phyloP scores from a whole-genome alignment of 352 stramenopile genomes.

The Phytopythium oedochilum region DNA sequence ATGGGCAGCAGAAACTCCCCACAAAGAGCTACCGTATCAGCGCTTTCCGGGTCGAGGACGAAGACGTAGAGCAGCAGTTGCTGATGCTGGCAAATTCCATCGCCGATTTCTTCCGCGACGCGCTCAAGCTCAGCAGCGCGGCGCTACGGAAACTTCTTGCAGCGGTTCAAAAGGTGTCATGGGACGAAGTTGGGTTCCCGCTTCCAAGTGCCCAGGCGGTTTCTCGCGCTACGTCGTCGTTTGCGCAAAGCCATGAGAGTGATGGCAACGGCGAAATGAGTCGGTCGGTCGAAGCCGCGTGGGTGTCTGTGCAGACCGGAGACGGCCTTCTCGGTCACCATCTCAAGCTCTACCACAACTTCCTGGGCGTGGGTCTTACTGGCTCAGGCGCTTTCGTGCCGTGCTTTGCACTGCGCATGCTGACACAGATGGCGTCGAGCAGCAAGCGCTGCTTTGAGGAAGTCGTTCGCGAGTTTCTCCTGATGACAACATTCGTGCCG shows the following conservation, averaged over 20 bases:
- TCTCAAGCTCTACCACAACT: slow-evolving; percentile 81
- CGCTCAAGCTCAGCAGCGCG: slow-evolving; percentile 54
- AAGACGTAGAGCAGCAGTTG: slow-evolving; percentile 85
- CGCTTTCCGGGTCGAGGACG: slow-evolving; percentile 71
- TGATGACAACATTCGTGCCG: slow-evolving; percentile 62
- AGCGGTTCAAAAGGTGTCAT: slow-evolving; percentile 63
- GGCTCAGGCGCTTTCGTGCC: slow-evolving; percentile 58
- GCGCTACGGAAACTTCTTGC: slow-evolving; percentile 54
- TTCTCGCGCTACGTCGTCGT: neutral
- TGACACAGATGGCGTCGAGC: slow-evolving; percentile 68
- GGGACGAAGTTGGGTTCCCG: slow-evolving; percentile 62
- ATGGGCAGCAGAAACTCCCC: slow-evolving; percentile 65
- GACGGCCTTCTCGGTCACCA: slow-evolving; percentile 56
- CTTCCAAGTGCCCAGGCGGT: slow-evolving; percentile 14
- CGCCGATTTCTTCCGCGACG: slow-evolving; percentile 78
- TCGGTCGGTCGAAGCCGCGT: neutral
- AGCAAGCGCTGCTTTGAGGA: slow-evolving; percentile 73
- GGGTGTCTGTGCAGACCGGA: slow-evolving; percentile 18
- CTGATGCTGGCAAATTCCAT: slow-evolving; percentile 84
- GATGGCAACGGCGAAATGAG: neutral
- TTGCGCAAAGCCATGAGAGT: slow-evolving; percentile 3
- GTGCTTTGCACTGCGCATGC: slow-evolving; percentile 76
- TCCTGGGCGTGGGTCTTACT: slow-evolving; percentile 57
- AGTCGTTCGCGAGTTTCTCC: slow-evolving; percentile 66
- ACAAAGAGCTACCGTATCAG: slow-evolving; percentile 73